A percentile compares a stretch with the other conserved stretches of the same genome.
These are phyloP conservation scores for Nicotiana obtusifolia DNA, from an alignment of 257 asterid genomes.

Conservation along the genomic window DNA sequence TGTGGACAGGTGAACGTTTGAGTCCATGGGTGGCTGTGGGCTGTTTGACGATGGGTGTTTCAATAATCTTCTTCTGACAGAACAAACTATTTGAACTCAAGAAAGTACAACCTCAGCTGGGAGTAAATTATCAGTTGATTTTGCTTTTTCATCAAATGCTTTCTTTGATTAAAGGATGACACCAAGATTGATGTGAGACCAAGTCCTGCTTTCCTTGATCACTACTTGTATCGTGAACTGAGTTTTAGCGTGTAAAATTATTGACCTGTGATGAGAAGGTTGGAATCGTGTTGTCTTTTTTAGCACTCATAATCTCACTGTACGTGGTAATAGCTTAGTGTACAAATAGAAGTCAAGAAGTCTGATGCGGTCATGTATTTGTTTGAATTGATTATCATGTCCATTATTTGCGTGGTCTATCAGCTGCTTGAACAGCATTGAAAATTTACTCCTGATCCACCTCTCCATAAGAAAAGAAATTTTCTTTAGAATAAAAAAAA, in stretches of 20 bases:
- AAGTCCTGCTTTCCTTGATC: constrained; percentile 1
- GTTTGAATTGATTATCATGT: neutral
- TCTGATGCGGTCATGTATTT: neutral
- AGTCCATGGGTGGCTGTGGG: constrained; percentile 93
- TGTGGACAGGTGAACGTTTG: constrained; percentile 68
- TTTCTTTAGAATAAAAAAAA: neutral
- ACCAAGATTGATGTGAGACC: neutral
- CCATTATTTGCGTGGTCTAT: neutral
- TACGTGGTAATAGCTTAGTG: neutral
- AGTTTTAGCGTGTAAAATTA: neutral
- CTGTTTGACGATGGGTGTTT: constrained; percentile 78
- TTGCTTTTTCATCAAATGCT: neutral
- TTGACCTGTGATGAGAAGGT: neutral
- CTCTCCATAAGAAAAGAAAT: neutral
- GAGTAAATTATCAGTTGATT: neutral
- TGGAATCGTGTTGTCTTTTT: neutral
- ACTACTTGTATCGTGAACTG: neutral
- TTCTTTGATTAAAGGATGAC: neutral
- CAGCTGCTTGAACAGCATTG: neutral
- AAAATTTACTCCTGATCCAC: neutral
- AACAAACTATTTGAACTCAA: constrained; percentile 9
- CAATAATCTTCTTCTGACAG: constrained; percentile 71
- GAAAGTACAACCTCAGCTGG: neutral
- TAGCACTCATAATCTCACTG: neutral
- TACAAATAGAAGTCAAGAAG: neutral